These are phyloP conservation scores for Tylopilus orsonianus DNA, from an alignment of 1,284 basidiomycete species.

Conservation along the genomic window DNA sequence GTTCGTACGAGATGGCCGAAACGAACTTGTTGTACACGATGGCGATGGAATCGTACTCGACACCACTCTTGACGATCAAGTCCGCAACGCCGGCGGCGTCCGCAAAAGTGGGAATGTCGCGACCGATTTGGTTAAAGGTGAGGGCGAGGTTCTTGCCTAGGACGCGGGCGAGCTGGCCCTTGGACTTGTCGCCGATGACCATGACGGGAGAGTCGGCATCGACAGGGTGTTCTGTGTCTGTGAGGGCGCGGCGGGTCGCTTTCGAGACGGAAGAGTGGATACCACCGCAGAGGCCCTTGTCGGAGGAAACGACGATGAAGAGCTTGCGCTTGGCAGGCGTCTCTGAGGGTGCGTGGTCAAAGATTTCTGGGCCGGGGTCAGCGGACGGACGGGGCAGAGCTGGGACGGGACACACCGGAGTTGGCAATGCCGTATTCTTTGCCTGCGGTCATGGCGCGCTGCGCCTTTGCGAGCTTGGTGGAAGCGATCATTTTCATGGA, in stretches of 20 bases:
- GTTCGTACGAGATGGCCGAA: conserved; percentile 92
- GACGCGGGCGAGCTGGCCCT: conserved; percentile 83
- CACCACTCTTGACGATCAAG: conserved; percentile 83
- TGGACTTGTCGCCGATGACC: conserved; percentile 97
- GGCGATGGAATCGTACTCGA: conserved; percentile 87
- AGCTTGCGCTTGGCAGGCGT: conserved; percentile 72
- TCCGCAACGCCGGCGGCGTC: conserved; percentile 95
- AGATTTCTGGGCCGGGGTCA: conserved; percentile 63
- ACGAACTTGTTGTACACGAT: conserved; percentile 97
- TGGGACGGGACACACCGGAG: conserved; percentile 66
- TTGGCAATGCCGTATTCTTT: conserved; percentile 95
- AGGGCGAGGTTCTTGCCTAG: conserved; percentile 72
- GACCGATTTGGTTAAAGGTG: conserved; percentile 97
- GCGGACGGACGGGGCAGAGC: not conserved
- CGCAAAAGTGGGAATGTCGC: conserved; percentile 95
- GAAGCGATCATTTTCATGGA: conserved; percentile 99
- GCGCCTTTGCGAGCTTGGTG: conserved; percentile 94
- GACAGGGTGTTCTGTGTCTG: conserved; percentile 51
- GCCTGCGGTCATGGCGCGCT: conserved; percentile 91
- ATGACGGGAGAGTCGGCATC: conserved; percentile 71
- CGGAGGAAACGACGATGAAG: conserved; percentile 92
- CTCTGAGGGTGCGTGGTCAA: conserved; percentile 68
- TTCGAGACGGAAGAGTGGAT: conserved; percentile 98
- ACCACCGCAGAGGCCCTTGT: conserved; percentile 99
- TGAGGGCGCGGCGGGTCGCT: conserved; percentile 72